phyloP scores from a whole-genome alignment of 1,284 basidiomycete genomes.

The Trametes pubescens region DNA sequence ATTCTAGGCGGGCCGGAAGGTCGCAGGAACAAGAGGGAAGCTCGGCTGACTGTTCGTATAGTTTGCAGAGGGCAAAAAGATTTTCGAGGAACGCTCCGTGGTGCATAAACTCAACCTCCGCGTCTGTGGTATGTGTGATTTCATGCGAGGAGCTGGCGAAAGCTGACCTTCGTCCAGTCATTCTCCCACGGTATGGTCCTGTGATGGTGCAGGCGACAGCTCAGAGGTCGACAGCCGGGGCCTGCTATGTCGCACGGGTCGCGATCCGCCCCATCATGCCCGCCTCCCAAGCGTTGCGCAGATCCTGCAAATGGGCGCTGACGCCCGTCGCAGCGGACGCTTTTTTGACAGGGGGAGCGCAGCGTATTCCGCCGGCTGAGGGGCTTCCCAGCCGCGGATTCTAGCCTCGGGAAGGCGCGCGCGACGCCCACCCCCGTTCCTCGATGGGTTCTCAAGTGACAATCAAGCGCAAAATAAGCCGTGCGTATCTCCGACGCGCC shows the following conservation, averaged over 20 bases:
- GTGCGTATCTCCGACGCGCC: neutral
- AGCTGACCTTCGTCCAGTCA: neutral
- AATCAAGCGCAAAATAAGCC: conserved; percentile 11
- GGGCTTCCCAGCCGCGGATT: conserved; percentile 4
- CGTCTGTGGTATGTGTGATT: neutral
- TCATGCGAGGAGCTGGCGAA: too few species aligned
- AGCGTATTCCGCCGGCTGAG: neutral
- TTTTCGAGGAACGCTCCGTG: neutral
- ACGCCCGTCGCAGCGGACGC: neutral
- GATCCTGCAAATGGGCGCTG: neutral
- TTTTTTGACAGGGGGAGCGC: conserved; percentile 7
- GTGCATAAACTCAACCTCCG: neutral
- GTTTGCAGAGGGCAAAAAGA: neutral
- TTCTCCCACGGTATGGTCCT: conserved; percentile 21
- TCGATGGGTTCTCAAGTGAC: conserved; percentile 4
- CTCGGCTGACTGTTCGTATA: neutral
- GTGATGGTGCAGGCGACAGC: conserved; percentile 17
- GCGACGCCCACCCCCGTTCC: conserved; percentile 10
- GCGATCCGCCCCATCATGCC: neutral
- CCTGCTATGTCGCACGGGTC: conserved; percentile 1
- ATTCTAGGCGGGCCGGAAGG: neutral
- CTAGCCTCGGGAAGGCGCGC: conserved; percentile 11
- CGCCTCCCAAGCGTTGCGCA: neutral
- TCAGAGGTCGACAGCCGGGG: conserved; percentile 5
- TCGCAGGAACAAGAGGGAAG: neutral